A percentile compares a stretch with the other conserved stretches of the same genome.
Conservation (phyloP, 1,284 basidiomycete species). For the Ganoderma sinense region DNA sequence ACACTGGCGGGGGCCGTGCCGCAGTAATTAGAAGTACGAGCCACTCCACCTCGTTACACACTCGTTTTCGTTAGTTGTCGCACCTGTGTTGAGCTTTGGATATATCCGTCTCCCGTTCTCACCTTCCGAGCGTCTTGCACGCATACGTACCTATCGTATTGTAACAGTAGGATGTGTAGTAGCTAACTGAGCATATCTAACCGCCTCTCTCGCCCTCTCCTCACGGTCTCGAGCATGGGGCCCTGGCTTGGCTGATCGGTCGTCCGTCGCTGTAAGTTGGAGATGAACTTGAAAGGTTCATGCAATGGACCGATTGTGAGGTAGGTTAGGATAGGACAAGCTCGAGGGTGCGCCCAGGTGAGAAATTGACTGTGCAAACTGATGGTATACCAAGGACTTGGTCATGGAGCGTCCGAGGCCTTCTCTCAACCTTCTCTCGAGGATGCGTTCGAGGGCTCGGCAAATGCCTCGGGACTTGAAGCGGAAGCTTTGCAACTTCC, state of each 20-base stretch:
- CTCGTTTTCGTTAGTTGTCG: conserved; percentile 13
- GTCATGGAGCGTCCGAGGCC: neutral
- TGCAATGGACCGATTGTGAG: neutral
- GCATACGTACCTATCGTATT: conserved; percentile 13
- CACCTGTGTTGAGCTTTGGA: neutral
- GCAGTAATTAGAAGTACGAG: neutral
- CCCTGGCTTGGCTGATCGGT: neutral
- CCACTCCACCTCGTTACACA: neutral
- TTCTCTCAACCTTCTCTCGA: too few species aligned
- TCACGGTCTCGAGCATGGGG: neutral
- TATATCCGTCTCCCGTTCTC: neutral
- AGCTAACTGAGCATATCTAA: conserved; percentile 1
- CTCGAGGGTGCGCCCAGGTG: neutral
- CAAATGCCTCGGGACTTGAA: neutral
- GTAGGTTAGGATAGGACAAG: neutral
- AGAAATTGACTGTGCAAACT: neutral
- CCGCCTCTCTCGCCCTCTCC: conserved; percentile 5
- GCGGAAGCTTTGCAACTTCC: neutral
- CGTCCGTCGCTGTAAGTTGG: neutral
- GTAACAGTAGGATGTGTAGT: conserved; percentile 22
- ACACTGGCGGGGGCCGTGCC: neutral
- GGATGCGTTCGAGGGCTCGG: neutral
- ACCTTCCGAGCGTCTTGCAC: neutral
- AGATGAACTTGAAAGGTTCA: neutral
- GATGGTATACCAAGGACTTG: too few species aligned